Conservation (phyloP, 345 rosid genomes). For the Acer campestre region DNA sequence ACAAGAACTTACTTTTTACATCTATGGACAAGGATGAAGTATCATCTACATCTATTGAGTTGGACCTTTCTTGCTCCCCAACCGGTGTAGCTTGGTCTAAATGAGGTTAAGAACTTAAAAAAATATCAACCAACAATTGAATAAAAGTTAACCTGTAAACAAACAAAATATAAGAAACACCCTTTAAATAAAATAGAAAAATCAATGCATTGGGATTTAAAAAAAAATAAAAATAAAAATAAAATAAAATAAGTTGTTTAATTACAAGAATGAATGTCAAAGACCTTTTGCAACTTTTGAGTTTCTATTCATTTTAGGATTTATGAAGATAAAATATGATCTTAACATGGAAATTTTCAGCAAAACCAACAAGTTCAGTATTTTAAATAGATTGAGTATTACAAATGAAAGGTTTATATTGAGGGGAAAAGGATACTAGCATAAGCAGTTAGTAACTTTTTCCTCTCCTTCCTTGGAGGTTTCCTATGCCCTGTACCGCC, state of each 20-base stretch:
- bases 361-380: not conserved
- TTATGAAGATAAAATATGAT: slow-evolving; percentile 1
- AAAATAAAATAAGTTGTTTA: not conserved
- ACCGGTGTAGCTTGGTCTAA: slow-evolving; percentile 41
- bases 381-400: not conserved
- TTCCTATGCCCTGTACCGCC: slow-evolving; percentile 42
- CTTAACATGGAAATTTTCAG: not conserved
- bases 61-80: slow-evolving; percentile 35
- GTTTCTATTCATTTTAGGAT: not conserved
- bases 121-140: slow-evolving; percentile 19
- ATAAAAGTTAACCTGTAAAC: not conserved
- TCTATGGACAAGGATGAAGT: slow-evolving; percentile 31
- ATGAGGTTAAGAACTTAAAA: slow-evolving; percentile 36
- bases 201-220: not conserved
- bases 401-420: not conserved
- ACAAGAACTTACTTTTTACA: slow-evolving; percentile 39
- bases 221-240: too few relatives aligned
- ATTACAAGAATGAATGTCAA: not conserved
- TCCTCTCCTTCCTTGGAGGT: slow-evolving; percentile 64
- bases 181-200: not conserved
- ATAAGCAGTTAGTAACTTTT: slow-evolving; percentile 40
- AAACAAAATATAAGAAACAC: slow-evolving; percentile 19
- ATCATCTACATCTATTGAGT: slow-evolving; percentile 32
- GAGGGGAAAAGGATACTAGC: slow-evolving; percentile 46
- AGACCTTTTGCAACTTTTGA: not conserved